A percentile compares a stretch with the other conserved stretches of the same genome.
These are phyloP conservation scores for Heliamphora pulchella DNA, from an alignment of 179 eudicot genomes.

Conservation along the genomic window DNA sequence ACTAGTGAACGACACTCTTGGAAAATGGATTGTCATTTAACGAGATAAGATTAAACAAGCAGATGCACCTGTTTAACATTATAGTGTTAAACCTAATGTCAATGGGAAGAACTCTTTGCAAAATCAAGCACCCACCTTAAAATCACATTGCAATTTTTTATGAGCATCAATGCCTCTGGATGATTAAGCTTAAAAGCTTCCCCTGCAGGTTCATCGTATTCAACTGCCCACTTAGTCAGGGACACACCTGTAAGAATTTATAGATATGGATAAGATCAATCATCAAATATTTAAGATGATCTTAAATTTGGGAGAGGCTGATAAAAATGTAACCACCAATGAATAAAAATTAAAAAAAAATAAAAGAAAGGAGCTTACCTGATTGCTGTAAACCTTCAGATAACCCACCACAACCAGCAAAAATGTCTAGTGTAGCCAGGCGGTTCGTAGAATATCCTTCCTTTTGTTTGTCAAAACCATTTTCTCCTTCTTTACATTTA, in stretches of 20 bases:
- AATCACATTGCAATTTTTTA: slow-evolving; percentile 89
- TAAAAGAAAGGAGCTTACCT: slow-evolving; percentile 34
- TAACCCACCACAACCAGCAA: slow-evolving; percentile 99
- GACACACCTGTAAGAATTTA: slow-evolving; percentile 53
- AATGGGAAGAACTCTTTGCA: neutral
- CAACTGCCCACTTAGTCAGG: slow-evolving; percentile 92
- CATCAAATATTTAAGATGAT: neutral
- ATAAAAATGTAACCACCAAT: neutral
- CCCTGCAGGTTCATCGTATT: slow-evolving; percentile 93
- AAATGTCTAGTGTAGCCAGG: slow-evolving; percentile 78
- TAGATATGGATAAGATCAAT: neutral
- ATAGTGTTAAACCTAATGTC: neutral
- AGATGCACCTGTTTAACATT: too few relatives aligned
- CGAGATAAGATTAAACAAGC: neutral
- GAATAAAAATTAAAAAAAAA: neutral
- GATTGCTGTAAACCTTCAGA: slow-evolving; percentile 86
- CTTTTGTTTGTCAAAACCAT: slow-evolving; percentile 29
- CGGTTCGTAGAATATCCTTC: slow-evolving; percentile 21
- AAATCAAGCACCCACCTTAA: slow-evolving; percentile 42
- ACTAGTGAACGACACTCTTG: neutral
- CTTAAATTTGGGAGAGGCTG: neutral
- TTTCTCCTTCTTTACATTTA: slow-evolving; percentile 65
- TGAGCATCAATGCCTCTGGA: slow-evolving; percentile 58
- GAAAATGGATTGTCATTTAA: neutral
- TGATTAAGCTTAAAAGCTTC: slow-evolving; percentile 87